phyloP scores from a whole-genome alignment of 345 rosid genomes.

The Gossypium arboreum region DNA sequence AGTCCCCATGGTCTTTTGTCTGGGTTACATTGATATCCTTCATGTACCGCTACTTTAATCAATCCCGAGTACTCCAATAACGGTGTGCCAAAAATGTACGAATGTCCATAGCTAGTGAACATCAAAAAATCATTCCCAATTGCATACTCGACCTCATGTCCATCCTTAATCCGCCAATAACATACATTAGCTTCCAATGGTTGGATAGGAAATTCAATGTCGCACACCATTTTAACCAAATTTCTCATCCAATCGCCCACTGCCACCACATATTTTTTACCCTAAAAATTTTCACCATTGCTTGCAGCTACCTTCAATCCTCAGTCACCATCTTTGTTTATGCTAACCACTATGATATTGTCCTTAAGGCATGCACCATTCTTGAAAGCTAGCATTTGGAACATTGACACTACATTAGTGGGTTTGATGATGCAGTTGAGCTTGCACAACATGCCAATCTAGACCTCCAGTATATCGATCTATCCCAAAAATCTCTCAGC shows the following conservation, averaged over 20 bases:
- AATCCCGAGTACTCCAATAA: conserved; percentile 75
- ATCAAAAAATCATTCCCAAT: conserved; percentile 59
- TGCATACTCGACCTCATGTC: conserved; percentile 42
- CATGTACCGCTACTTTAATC: conserved; percentile 58
- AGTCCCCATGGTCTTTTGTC: conserved; percentile 83
- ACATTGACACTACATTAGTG: conserved; percentile 85
- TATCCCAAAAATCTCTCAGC: conserved; percentile 39
- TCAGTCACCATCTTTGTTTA: conserved; percentile 46
- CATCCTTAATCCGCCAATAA: conserved; percentile 82
- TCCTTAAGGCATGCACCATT: conserved; percentile 66
- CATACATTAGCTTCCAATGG: conserved; percentile 52
- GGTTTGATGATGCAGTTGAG: conserved; percentile 76
- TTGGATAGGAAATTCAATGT: conserved; percentile 54
- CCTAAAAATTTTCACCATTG: conserved; percentile 44
- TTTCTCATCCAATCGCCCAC: conserved; percentile 79
- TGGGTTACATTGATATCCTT: conserved; percentile 67
- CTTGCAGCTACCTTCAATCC: conserved; percentile 38
- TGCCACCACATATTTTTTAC: conserved; percentile 62
- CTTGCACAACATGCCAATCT: conserved; percentile 56
- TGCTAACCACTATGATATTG: conserved; percentile 40
- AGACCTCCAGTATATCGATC: conserved; percentile 56
- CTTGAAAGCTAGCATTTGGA: conserved; percentile 50
- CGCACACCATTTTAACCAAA: conserved; percentile 45
- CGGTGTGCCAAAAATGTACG: conserved; percentile 69
- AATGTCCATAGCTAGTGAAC: conserved; percentile 57